Base-by-base conservation (phyloP, 108 stramenopile species). In the Pinguiococcus pyrenoidosus region DNA sequence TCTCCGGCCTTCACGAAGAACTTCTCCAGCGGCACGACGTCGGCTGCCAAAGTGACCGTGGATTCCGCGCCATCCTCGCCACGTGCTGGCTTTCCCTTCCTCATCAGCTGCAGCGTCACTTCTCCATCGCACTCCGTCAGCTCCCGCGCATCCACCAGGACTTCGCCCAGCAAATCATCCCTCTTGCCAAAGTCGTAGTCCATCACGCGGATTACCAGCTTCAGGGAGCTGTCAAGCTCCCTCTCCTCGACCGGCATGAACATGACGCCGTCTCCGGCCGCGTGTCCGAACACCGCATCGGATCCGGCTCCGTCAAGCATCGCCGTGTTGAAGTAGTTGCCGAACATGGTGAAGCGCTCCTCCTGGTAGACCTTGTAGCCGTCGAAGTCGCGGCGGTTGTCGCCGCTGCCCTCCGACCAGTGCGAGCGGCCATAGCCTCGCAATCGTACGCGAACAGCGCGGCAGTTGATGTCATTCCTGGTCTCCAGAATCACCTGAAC, bases 381-480 rank as follows among this genome's bases (percentile, higher is more conserved):
- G 37, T 52, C 41, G 32, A 51, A 59, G 46, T 59, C 58, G 1
- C 1, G 35, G 16, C 64, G 56, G 29, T 52, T 40, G 23, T 66
- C 56, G 29, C 64, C 64, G 7, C 10, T 17, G 12, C 64, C 64
- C 26, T 55, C 51, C 22, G 57, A 53, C 56, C 49, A 66, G 36
- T 59, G 58, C n/a, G n/a, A n/a, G 13, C 34, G 13, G 12, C 34
- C 34, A 13, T 35, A 13, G 34, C 34, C 34, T 35, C 13, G 34
- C 12, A 35, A 13, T 13, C 13, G 34, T 13, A 35, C 13, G 13
- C 34, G 34, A 35, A 35, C 34, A 35, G 12, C 34, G 12, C 34
- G 34, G 13, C 34, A 35, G 12, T 35, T 35, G 34, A n/a, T n/a
- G n/a, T n/a, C n/a, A n/a, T n/a, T n/a, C n/a, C n/a, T n/a, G n/a